phyloP scores from a whole-genome alignment of 306 rosid genomes.

The Astragalus membranaceus region DNA sequence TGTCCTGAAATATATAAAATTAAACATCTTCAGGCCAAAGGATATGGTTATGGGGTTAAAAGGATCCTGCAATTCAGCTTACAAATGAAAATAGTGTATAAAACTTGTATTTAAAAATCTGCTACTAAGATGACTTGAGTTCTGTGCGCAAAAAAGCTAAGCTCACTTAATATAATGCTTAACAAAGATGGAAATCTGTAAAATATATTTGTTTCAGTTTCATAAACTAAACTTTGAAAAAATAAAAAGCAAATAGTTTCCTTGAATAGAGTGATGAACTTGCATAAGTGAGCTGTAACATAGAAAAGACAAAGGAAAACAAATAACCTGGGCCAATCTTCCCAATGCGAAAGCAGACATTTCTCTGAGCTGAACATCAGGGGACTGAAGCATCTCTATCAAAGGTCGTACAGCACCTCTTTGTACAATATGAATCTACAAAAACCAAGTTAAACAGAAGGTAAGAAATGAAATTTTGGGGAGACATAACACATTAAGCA shows the following conservation, averaged over 20 bases:
- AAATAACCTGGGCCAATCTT: conserved; percentile 88
- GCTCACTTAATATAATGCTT: conserved; percentile 2
- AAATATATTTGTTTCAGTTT: neutral
- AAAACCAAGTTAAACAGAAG: conserved; percentile 7
- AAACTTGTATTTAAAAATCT: neutral
- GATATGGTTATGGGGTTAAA: neutral
- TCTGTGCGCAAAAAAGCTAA: neutral
- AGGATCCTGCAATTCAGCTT: neutral
- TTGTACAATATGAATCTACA: conserved; percentile 92
- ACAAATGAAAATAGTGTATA: neutral
- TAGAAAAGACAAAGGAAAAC: neutral
- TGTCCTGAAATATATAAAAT: conserved; percentile 55
- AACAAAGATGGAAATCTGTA: neutral
- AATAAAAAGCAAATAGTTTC: neutral
- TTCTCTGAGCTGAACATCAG: conserved; percentile 88
- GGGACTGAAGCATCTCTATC: conserved; percentile 96
- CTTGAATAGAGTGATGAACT: neutral
- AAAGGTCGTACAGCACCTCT: conserved; percentile 97
- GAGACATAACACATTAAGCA: neutral
- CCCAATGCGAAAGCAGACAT: conserved; percentile 99
- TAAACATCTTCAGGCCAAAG: conserved; percentile 5
- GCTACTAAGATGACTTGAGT: neutral
- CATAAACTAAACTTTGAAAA: conserved; percentile 7
- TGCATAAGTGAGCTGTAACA: neutral
- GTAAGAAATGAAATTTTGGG: neutral